A percentile compares a stretch with the other conserved stretches of the same genome.
phyloP scores from a whole-genome alignment of 768 basidiomycete genomes.

The Albatrellus ellisii region DNA sequence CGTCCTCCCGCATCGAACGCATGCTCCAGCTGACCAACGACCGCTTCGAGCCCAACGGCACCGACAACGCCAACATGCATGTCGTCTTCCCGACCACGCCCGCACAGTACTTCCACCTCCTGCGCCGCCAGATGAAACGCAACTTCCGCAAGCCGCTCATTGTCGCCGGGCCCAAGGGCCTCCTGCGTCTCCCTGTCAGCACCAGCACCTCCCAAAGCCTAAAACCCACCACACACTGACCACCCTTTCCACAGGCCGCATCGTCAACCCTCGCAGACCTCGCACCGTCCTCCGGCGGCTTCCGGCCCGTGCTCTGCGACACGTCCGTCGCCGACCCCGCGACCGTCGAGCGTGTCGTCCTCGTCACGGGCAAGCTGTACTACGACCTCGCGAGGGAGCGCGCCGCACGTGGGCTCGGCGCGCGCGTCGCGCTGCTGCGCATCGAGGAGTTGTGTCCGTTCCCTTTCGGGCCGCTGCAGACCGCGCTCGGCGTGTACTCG shows the following conservation, averaged over 20 bases:
- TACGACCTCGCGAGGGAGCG: constrained; percentile 76
- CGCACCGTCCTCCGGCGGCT: constrained; percentile 35
- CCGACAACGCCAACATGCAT: constrained; percentile 66
- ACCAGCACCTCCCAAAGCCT: constrained; percentile 14
- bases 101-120: constrained; percentile 85
- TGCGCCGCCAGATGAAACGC: constrained; percentile 74
- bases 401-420: constrained; percentile 29
- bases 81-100: constrained; percentile 81
- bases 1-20: constrained; percentile 75
- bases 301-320: constrained; percentile 59
- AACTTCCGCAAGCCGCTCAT: constrained; percentile 83
- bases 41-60: constrained; percentile 25
- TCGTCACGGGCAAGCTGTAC: constrained; percentile 77
- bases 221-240: neutral
- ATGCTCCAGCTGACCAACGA: constrained; percentile 87
- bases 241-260: constrained; percentile 40
- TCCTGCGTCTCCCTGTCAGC: constrained; percentile 65
- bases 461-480: constrained; percentile 48
- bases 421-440: constrained; percentile 55
- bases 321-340: constrained; percentile 22
- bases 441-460: constrained; percentile 83
- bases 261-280: constrained; percentile 56
- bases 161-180: constrained; percentile 74
- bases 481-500: constrained; percentile 33
- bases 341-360: constrained; percentile 47